phyloP scores from a whole-genome alignment of 108 stramenopile genomes.

The Fragilaria radians region DNA sequence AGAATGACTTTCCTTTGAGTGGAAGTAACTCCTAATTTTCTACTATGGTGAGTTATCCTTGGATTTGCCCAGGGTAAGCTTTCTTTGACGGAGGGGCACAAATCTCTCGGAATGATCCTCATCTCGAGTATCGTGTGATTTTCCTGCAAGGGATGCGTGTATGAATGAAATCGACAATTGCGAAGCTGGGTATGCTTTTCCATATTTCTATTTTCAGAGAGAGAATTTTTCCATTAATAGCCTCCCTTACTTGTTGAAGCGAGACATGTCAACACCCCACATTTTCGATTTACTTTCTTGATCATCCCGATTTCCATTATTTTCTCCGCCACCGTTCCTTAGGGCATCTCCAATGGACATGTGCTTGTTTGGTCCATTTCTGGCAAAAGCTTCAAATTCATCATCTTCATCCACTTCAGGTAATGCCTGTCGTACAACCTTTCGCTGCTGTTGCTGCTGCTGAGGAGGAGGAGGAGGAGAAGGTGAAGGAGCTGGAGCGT shows the following conservation, averaged over 20 bases:
- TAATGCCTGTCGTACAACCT: slow-evolving; percentile 26
- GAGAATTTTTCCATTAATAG: no score
- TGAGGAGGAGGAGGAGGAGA: slow-evolving; percentile 5
- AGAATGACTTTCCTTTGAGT: no score
- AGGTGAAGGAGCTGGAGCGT: slow-evolving; percentile 4
- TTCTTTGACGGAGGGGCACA: no score
- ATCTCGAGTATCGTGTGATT: no score
- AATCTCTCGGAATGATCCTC: no score
- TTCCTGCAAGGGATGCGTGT: no score
- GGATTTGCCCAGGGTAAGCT: no score
- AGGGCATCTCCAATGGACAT: slow-evolving; percentile 49
- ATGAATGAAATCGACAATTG: no score
- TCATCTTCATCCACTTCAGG: slow-evolving; percentile 49
- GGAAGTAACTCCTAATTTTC: no score
- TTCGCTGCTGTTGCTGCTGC: slow-evolving; percentile 11
- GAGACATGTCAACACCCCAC: slow-evolving; percentile 63
- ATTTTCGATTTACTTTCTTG: slow-evolving; percentile 37
- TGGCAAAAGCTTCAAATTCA: slow-evolving; percentile 28
- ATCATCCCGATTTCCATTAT: slow-evolving; percentile 11
- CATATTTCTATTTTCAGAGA: no score
- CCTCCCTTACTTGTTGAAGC: slow-evolving; percentile 17
- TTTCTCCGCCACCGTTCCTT: slow-evolving; percentile 18
- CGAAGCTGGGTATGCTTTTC: no score
- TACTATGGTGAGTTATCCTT: no score
- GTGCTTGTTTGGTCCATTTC: slow-evolving; percentile 32